Conservation (phyloP, 1,284 basidiomycete genomes). For the Melampsora abietis-canadensis region DNA sequence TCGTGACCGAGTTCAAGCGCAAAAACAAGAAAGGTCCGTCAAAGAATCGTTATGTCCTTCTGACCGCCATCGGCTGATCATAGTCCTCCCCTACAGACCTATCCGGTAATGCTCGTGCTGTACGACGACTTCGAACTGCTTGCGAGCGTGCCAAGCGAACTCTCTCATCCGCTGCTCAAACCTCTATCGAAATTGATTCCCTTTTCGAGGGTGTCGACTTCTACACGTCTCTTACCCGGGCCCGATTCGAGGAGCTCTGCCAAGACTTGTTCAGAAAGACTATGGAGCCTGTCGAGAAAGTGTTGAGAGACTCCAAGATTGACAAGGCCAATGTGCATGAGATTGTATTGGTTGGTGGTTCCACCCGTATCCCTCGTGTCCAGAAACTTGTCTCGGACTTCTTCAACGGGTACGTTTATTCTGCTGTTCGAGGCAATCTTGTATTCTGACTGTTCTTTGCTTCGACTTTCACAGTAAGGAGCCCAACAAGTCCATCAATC, state of each 20-base stretch:
- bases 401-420: slow-evolving; percentile 70
- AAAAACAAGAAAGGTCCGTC: slow-evolving; percentile 90
- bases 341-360: slow-evolving; percentile 96
- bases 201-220: slow-evolving; percentile 97
- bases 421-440: background rate
- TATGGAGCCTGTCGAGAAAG: slow-evolving; percentile 97
- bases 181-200: slow-evolving; percentile 96
- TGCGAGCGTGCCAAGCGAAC: slow-evolving; percentile 99
- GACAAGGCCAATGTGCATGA: slow-evolving; percentile 93
- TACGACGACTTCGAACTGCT: slow-evolving; percentile 93
- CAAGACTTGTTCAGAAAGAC: slow-evolving; percentile 95
- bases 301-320: slow-evolving; percentile 95
- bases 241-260: slow-evolving; percentile 97
- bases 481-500: slow-evolving; percentile 75
- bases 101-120: slow-evolving; percentile 85
- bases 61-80: background rate
- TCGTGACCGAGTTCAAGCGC: slow-evolving; percentile 96
- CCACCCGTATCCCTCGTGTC: slow-evolving; percentile 96
- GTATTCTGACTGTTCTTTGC: background rate
- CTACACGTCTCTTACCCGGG: slow-evolving; percentile 96
- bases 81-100: slow-evolving; percentile 62
- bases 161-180: slow-evolving; percentile 92
- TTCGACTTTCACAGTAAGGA: slow-evolving; percentile 54
- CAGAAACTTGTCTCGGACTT: slow-evolving; percentile 97
- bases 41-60: background rate